Evolutionary conservation across 75 land plant genomes (phyloP).

Genomic region (Gnetum montanum): DNA sequence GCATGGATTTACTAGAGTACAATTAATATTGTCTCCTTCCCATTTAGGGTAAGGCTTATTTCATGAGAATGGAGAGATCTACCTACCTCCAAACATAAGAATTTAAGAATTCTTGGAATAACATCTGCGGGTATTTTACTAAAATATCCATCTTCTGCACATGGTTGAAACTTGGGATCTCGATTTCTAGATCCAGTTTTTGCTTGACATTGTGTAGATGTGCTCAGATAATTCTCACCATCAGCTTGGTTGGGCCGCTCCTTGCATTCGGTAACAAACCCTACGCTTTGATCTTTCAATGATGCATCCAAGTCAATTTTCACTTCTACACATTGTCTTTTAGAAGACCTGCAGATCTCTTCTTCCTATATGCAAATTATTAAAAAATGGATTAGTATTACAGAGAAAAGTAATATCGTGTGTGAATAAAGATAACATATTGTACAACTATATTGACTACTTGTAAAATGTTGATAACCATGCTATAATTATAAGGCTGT

Average conservation of each 20-base stretch:
- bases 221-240: constrained; percentile 1
- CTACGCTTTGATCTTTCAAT: constrained; percentile 1
- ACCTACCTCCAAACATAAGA: constrained; percentile 86
- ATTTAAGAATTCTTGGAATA: constrained; percentile 71
- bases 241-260: neutral
- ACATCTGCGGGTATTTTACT: constrained; percentile 72
- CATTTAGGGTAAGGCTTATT: neutral
- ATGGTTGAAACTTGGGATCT: constrained; percentile 4
- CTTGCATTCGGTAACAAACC: neutral
- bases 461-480: too few species aligned
- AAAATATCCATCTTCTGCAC: constrained; percentile 47
- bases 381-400: too few species aligned
- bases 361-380: constrained; percentile 6
- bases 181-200: neutral
- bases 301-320: neutral
- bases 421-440: too few species aligned
- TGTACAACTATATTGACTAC: too few species aligned
- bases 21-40: neutral
- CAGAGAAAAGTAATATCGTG: too few species aligned
- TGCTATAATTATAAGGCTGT: too few species aligned
- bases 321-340: neutral
- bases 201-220: neutral
- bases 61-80: neutral
- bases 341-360: neutral
- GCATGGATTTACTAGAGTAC: neutral